Conservation (phyloP, 176 grass and related monocot genomes). For the Triticum timopheevii region DNA sequence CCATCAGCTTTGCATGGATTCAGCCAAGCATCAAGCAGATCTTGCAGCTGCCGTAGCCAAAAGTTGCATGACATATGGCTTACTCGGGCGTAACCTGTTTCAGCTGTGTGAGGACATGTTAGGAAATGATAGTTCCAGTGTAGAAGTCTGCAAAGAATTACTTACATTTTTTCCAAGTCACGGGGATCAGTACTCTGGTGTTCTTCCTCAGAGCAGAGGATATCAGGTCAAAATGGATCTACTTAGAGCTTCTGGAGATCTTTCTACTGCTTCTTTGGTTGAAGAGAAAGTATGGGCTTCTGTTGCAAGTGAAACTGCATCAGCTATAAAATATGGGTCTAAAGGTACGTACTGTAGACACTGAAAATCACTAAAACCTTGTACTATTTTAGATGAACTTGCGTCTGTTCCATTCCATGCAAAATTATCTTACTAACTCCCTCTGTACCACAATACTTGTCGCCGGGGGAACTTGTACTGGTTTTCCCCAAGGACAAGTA, state of each 20-base stretch:
- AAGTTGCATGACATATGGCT: conserved; percentile 73
- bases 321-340: conserved; percentile 67
- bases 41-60: conserved; percentile 67
- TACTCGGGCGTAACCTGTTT: conserved; percentile 71
- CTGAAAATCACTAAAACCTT: background rate
- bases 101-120: conserved; percentile 81
- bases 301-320: conserved; percentile 78
- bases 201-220: conserved; percentile 82
- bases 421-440: background rate
- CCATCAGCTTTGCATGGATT: conserved; percentile 56
- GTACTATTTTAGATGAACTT: background rate
- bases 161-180: conserved; percentile 53
- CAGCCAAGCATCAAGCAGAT: conserved; percentile 65
- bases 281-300: conserved; percentile 86
- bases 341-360: conserved; percentile 57
- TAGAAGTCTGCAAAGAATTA: conserved; percentile 66
- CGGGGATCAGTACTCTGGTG: conserved; percentile 40
- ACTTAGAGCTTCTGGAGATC: conserved; percentile 76
- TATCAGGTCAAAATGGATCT: conserved; percentile 89
- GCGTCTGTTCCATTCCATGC: background rate
- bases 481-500: too few species aligned
- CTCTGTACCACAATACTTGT: too few species aligned
- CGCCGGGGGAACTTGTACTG: too few species aligned
- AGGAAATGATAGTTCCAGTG: conserved; percentile 43
- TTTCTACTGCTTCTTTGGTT: conserved; percentile 48